These are phyloP conservation scores for Mycothermus thermophilus DNA, from an alignment of 495 filamentous ascomycete species.

Conservation along the genomic window DNA sequence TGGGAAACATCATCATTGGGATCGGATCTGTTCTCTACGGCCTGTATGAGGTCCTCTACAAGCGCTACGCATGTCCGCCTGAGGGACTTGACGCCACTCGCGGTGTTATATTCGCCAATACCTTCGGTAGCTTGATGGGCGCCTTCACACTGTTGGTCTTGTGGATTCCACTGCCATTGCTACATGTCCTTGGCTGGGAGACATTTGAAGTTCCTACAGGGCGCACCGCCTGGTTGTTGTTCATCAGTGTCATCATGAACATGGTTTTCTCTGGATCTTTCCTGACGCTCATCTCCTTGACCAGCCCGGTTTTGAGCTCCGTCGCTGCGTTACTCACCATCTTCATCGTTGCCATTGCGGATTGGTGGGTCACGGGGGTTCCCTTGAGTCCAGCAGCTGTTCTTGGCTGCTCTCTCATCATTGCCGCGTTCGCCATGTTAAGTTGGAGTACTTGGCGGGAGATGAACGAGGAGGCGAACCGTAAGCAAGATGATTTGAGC, in stretches of 20 bases:
- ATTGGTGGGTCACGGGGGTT: conserved; percentile 70
- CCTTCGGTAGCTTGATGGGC: conserved; percentile 77
- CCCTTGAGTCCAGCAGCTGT: conserved; percentile 62
- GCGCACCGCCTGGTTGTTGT: conserved; percentile 61
- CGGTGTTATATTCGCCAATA: conserved; percentile 85
- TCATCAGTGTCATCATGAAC: conserved; percentile 71
- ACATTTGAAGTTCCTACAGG: conserved; percentile 68
- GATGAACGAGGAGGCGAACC: conserved; percentile 68
- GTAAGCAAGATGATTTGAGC: conserved; percentile 26
- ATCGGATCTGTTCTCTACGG: conserved; percentile 90
- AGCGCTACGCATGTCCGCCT: conserved; percentile 79
- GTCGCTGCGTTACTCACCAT: conserved; percentile 92
- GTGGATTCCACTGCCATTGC: conserved; percentile 80
- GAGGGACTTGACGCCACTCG: conserved; percentile 68
- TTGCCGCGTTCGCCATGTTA: conserved; percentile 68
- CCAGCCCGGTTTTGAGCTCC: conserved; percentile 77
- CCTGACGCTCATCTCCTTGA: conserved; percentile 80
- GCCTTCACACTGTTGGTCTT: conserved; percentile 69
- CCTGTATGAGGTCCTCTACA: conserved; percentile 94
- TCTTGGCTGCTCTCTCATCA: conserved; percentile 72
- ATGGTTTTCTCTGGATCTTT: conserved; percentile 87
- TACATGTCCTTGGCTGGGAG: conserved; percentile 67
- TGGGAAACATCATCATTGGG: conserved; percentile 87
- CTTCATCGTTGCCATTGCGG: conserved; percentile 83
- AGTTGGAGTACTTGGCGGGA: conserved; percentile 87